phyloP scores from a whole-genome alignment of 768 basidiomycete genomes.

The Suillus subluteus region DNA sequence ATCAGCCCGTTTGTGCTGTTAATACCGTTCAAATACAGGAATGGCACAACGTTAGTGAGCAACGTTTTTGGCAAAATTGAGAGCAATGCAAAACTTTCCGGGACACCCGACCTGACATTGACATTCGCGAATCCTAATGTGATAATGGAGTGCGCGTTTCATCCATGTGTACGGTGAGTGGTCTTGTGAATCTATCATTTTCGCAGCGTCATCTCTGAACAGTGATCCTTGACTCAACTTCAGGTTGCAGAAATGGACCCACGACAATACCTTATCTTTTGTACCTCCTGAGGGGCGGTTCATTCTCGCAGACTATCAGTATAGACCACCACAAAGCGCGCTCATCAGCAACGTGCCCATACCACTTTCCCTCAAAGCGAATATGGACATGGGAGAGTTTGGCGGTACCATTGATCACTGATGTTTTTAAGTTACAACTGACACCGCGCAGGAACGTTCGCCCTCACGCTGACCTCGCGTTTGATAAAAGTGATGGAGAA shows the following conservation, averaged over 20 bases:
- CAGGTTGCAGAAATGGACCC: conserved; percentile 80
- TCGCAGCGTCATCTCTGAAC: conserved; percentile 12
- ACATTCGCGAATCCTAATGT: conserved; percentile 76
- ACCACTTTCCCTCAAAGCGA: conserved; percentile 53
- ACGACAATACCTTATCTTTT: conserved; percentile 81
- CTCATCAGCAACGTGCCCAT: conserved; percentile 52
- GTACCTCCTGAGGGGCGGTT: conserved; percentile 94
- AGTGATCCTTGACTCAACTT: background rate
- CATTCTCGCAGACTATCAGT: conserved; percentile 82
- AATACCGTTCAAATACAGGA: conserved; percentile 43
- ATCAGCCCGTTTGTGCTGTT: background rate
- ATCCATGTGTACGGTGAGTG: conserved; percentile 86
- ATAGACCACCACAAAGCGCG: conserved; percentile 42
- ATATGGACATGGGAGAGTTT: conserved; percentile 33
- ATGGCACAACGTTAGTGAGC: conserved; percentile 67
- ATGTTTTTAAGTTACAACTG: background rate
- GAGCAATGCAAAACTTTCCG: conserved; percentile 76
- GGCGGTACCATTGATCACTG: conserved; percentile 26
- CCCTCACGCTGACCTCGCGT: conserved; percentile 65
- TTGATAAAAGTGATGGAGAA: conserved; percentile 71
- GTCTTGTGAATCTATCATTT: conserved; percentile 4
- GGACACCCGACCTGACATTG: conserved; percentile 86
- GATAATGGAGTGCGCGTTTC: conserved; percentile 82
- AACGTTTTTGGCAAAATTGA: conserved; percentile 79
- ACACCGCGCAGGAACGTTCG: conserved; percentile 53